phyloP scores from a whole-genome alignment of 768 basidiomycete species.

The Trichaptum fuscoviolaceum region DNA sequence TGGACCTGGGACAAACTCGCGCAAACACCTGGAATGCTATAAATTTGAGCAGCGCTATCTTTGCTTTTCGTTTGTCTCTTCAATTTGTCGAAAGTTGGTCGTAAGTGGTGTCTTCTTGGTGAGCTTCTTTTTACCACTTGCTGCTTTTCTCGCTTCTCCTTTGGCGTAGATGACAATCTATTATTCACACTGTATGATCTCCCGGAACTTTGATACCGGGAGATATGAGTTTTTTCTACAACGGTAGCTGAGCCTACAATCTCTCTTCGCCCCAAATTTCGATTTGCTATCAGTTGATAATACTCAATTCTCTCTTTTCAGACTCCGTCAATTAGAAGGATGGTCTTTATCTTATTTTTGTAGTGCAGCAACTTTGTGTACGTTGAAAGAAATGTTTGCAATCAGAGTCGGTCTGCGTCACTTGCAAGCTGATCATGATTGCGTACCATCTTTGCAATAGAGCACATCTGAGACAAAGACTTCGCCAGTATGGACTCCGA shows the following conservation, averaged over 20 bases:
- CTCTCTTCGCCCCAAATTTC: slow-evolving; percentile 8
- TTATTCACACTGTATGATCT: slow-evolving; percentile 77
- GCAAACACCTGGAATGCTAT: slow-evolving; percentile 9
- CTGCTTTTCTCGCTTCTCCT: slow-evolving; percentile 10
- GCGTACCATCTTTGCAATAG: not conserved
- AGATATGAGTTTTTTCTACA: slow-evolving; percentile 65
- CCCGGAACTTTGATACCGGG: slow-evolving; percentile 33
- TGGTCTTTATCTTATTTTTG: not conserved
- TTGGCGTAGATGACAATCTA: slow-evolving; percentile 46
- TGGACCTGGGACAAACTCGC: slow-evolving; percentile 9
- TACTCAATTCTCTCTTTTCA: slow-evolving; percentile 9
- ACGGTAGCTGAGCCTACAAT: slow-evolving; percentile 70
- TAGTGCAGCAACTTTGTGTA: not conserved
- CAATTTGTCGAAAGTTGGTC: not conserved
- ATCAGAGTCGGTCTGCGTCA: not conserved
- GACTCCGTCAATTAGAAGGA: not conserved
- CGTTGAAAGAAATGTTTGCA: not conserved
- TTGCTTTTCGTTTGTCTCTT: not conserved
- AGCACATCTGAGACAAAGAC: not conserved
- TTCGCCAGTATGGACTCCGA: not conserved
- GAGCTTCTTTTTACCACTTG: slow-evolving; percentile 13
- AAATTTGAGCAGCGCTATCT: slow-evolving; percentile 3
- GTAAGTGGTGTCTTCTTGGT: slow-evolving; percentile 9
- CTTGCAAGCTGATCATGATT: not conserved
- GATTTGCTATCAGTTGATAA: slow-evolving; percentile 6